phyloP scores from a whole-genome alignment of 2,329 filamentous ascomycete genomes.

The Colletotrichum orbiculare region DNA sequence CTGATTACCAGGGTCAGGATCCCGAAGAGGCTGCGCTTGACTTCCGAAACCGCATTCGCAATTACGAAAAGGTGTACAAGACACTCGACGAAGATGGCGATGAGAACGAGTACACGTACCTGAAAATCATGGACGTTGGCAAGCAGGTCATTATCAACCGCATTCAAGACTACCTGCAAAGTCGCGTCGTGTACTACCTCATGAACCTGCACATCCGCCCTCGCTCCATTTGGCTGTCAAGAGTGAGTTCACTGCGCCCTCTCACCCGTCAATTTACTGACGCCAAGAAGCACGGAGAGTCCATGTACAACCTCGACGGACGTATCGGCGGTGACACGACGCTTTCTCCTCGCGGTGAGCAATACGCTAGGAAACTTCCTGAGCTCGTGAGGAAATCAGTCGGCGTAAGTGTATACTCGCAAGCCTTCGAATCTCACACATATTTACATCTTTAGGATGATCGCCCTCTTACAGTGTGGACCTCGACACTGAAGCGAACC shows the following conservation, averaged over 20 bases:
- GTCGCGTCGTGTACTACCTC: constrained; percentile 95
- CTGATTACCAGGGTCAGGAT: constrained; percentile 94
- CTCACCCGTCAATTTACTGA: background rate
- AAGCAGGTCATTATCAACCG: constrained; percentile 98
- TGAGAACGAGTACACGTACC: constrained; percentile 89
- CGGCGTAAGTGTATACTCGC: constrained; percentile 68
- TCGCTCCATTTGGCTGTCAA: constrained; percentile 94
- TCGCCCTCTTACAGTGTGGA: constrained; percentile 71
- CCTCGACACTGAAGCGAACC: constrained; percentile 78
- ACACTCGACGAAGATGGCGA: constrained; percentile 85
- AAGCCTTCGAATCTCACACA: background rate
- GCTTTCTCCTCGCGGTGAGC: constrained; percentile 85
- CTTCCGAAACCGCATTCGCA: constrained; percentile 92
- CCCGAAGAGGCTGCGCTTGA: constrained; percentile 91
- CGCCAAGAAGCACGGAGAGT: constrained; percentile 83
- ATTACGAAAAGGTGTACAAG: constrained; percentile 97
- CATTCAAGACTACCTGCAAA: constrained; percentile 96
- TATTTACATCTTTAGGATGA: constrained; percentile 59
- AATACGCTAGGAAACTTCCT: constrained; percentile 87
- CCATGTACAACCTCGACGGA: constrained; percentile 88
- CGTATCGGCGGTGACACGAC: constrained; percentile 93
- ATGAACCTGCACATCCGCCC: constrained; percentile 99
- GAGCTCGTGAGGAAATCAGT: constrained; percentile 87
- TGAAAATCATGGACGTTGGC: constrained; percentile 97
- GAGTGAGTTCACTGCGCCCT: constrained; percentile 66